phyloP scores from a whole-genome alignment of 305 asterid genomes.

The Ajuga reptans region DNA sequence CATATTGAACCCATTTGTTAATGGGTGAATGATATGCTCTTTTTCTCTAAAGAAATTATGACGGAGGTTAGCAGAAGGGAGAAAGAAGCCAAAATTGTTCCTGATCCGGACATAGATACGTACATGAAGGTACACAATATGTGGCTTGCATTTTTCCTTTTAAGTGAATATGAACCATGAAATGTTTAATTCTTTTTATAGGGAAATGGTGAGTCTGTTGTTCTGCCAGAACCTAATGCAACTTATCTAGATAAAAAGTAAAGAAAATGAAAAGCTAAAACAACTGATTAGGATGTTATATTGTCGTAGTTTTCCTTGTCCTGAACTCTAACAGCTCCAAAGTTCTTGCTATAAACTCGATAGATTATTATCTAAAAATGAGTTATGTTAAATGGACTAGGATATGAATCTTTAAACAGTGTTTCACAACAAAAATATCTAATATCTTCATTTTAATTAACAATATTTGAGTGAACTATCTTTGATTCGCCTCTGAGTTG shows the following conservation, averaged over 20 bases:
- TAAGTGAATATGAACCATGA: background rate
- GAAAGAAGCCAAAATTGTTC: conserved; percentile 59
- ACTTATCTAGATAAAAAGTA: background rate
- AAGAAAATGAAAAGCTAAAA: background rate
- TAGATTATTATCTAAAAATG: background rate
- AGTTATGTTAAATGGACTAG: background rate
- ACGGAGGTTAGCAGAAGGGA: conserved; percentile 55
- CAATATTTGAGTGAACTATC: background rate
- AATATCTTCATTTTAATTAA: background rate
- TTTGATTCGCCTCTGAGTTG: background rate
- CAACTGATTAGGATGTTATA: background rate
- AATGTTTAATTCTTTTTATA: background rate
- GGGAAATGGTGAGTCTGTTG: background rate
- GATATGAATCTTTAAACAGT: background rate
- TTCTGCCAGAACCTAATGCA: background rate
- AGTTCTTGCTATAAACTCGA: background rate
- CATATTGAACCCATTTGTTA: background rate
- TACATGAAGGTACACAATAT: conserved; percentile 61
- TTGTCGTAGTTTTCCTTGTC: background rate
- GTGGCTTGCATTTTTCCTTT: background rate
- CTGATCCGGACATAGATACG: conserved; percentile 70
- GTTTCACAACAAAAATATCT: background rate
- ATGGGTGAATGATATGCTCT: conserved; percentile 1
- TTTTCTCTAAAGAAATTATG: conserved; percentile 45
- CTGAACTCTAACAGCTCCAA: background rate